Evolutionary conservation across 106 monocot genomes (phyloP), one percentile per base, ranked within the genome.

Genomic region (Iris macrosiphon): DNA sequence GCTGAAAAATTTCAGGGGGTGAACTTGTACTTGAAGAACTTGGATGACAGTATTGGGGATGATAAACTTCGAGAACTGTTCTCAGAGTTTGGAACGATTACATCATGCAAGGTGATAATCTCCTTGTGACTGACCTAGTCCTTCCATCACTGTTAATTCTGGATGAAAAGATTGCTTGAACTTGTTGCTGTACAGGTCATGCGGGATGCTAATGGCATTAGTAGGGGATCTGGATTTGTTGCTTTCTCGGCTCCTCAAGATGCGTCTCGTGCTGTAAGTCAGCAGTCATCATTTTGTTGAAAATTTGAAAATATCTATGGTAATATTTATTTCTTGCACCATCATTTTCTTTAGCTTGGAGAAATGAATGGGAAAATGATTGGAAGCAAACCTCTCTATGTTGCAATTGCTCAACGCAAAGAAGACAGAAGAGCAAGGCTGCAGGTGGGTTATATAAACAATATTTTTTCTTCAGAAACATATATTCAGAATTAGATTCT

Each of bases 171-270:
- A 24, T 40, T 31, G 0, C 52, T 52, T 31, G 1, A 13, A 6
- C 5, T 4, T 20, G 2, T 14, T 45, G 9, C 25, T 12, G 29
- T 43, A 9, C 46, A 93, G 93, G 72, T 93, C 39, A 93, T 93
- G 93, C 87, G 93, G 19, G 94, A 94, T 29, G 66, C 74, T 20
- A 94, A 60, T 82, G 94, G 94, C 25, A 32, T 76, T 24, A 94
- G 94, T 74, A 81, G 70, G 67, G 88, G 94, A 28, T 94, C 94
- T 73, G 94, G 94, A 49, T 94, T 94, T 79, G 94, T 94, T 69
- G 94, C 94, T 52, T 89, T 94, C 30, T 77, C 84, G 21, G 51
- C 78, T 43, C 49, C 84, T 22, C 85, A 89, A 54, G 88, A 89
- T 60, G 79, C 94, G 8, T 73, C 75, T 45, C 49, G 70, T 63